Evolutionary conservation across 768 basidiomycete species (phyloP), one percentile per base, ranked within the genome.

Genomic region (Boletus rufocinnamomeus): DNA sequence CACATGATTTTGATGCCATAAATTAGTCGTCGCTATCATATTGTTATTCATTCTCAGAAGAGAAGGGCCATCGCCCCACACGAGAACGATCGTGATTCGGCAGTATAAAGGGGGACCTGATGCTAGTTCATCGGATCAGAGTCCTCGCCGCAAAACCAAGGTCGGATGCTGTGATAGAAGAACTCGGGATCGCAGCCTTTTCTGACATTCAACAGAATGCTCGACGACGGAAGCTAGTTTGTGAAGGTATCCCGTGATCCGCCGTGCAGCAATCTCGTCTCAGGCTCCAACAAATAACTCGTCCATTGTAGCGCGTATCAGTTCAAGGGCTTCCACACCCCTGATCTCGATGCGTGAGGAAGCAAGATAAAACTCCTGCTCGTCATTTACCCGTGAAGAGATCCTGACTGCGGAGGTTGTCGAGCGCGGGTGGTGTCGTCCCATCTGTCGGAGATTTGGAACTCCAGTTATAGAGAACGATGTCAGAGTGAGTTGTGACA

Each of bases 401-500:
- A 1, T 86, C 86, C 59, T 79, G 78, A 58, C 80, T 82, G 45
- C 81, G 81, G 51, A 95, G 77, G 66, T 92, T 87, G 54, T 85
- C 74, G 6, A 82, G 72, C 32, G 74, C 76, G 1, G 80, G 78
- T 17, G 68, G 63, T 57, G 74, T 70, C 58, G 64, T 63, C 34
- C 60, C 58, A 2, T 69, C 48, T 7, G 49, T 46, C 75, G 62
- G 74, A 69, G 37, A 46, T 41, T 43, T 77, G 62, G 63, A 79
- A 66, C 32, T 64, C 87, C 89, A 91, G 70, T 96, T 96, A 75
- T 94, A 97, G 28, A 97, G 81, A 9, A 97, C 94, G 30, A 88
- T 88, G 70, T 96, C 94, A 11, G 94, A 88, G 69, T 94, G 97
- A 4, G 94, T 97, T 57, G 94, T 79, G 41, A 96, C 78, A 0